phyloP scores from a whole-genome alignment of 805 yeast genomes.

The Saccharomycopsis vini region DNA sequence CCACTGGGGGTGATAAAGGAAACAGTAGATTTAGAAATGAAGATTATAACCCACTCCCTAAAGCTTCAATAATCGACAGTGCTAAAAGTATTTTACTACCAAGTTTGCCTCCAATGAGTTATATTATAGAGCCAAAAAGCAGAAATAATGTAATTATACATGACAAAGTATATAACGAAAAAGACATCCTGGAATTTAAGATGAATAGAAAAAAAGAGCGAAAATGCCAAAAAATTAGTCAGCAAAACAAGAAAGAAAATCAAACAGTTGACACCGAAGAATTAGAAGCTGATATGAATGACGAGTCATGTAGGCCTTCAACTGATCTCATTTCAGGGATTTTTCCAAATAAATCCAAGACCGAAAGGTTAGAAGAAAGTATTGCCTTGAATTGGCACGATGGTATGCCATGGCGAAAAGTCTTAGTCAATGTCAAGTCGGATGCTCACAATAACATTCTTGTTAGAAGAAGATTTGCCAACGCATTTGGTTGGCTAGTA shows the following conservation, averaged over 20 bases:
- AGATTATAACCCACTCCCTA: constrained; percentile 37
- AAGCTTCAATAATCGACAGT: constrained; percentile 59
- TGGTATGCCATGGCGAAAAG: constrained; percentile 64
- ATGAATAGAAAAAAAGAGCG: neutral
- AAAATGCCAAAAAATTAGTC: no score
- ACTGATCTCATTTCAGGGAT: constrained; percentile 21
- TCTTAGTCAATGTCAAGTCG: constrained; percentile 54
- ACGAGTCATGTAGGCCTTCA: constrained; percentile 9
- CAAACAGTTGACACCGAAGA: neutral
- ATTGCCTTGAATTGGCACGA: constrained; percentile 66
- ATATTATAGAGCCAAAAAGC: constrained; percentile 52
- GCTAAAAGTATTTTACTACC: constrained; percentile 61
- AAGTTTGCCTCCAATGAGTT: constrained; percentile 56
- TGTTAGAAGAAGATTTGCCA: constrained; percentile 62
- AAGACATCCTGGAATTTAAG: constrained; percentile 36
- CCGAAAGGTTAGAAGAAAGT: constrained; percentile 46
- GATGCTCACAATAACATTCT: constrained; percentile 74
- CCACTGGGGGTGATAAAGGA: constrained; percentile 6
- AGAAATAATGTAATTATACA: constrained; percentile 56
- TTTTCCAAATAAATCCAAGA: constrained; percentile 20
- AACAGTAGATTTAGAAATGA: constrained; percentile 16
- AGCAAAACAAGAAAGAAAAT: neutral
- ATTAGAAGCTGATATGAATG: neutral
- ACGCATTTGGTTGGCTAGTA: constrained; percentile 82
- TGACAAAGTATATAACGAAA: constrained; percentile 51